Conservation (phyloP, 2,329 filamentous ascomycete species). For the Conoideocrella luteorostrata region DNA sequence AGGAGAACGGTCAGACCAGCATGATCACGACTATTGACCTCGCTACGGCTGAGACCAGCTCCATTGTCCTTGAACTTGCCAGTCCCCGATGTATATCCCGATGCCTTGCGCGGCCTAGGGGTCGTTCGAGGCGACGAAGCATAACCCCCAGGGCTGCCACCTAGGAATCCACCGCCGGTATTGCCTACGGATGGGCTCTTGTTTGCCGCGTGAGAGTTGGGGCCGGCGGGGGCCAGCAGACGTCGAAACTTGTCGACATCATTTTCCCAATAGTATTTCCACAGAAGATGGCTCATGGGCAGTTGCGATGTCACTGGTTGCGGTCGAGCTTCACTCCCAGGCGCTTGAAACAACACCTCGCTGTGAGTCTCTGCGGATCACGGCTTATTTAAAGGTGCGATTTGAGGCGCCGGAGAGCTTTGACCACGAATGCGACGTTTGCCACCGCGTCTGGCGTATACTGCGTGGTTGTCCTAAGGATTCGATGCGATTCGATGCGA, state of each 20-base stretch:
- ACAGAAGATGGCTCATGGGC: conserved; percentile 92
- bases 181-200: conserved; percentile 44
- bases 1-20: conserved; percentile 78
- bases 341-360: conserved; percentile 68
- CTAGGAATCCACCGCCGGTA: conserved; percentile 20
- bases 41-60: conserved; percentile 45
- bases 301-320: conserved; percentile 15
- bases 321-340: conserved; percentile 22
- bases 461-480: neutral
- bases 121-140: conserved; percentile 44
- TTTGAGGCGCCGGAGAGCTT: conserved; percentile 28
- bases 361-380: conserved; percentile 77
- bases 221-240: conserved; percentile 68
- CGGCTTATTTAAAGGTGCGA: conserved; percentile 85
- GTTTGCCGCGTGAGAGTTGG: conserved; percentile 46
- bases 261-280: conserved; percentile 95
- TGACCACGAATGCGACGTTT: neutral
- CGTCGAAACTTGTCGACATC: conserved; percentile 93
- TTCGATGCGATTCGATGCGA: conserved; percentile 3
- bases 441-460: neutral
- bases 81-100: conserved; percentile 39
- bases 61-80: conserved; percentile 39
- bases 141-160: conserved; percentile 34
- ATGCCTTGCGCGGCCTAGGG: conserved; percentile 45
- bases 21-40: conserved; percentile 80